Evolutionary conservation across 768 basidiomycete genomes (phyloP), one percentile per base, ranked within the genome.

Genomic region (Vararia minispora): DNA sequence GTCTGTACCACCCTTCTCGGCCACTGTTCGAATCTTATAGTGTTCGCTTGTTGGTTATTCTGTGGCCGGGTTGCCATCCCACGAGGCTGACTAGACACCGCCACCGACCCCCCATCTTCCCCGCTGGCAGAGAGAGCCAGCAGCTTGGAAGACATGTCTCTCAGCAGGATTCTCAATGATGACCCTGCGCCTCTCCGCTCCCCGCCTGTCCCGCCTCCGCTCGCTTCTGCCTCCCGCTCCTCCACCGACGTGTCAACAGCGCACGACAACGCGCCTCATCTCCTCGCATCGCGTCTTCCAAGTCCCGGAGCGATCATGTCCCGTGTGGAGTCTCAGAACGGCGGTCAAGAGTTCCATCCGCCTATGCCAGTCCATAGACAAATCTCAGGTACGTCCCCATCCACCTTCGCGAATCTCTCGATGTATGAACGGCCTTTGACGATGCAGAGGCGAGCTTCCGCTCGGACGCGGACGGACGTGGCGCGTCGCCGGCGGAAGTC

Each of bases 101-200:
- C 18, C 29, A 10, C 18, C 29, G 14, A 31, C 29, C 14, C 14
- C 29, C 29, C 29, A 10, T 10, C 10, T 31, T 28, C 20, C 40
- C 25, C 23, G n/a, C n/a, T n/a, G n/a, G n/a, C n/a, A n/a, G n/a
- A n/a, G n/a, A n/a, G n/a, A n/a, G n/a, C n/a, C 39, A 23, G 32
- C 35, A n/a, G n/a, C n/a, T n/a, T n/a, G n/a, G n/a, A n/a, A n/a
- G n/a, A n/a, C 37, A 52, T 51, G 46, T 52, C 51, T 28, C 51
- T 52, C 41, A 51, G 39, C 34, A 48, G 46, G 24, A 51, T 50
- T 27, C 49, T 50, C 39, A 50, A 50, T 34, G 75, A 84, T 61
- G 76, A 81, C 47, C 70, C 79, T 29, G 25, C 35, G 14, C 51
- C 54, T 11, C 18, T 35, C 37, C 26, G 53, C 47, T 33, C 47